Evolutionary conservation across 2,329 filamentous ascomycete species (phyloP).

Genomic region (Ophidiomyces ophidiicola): DNA sequence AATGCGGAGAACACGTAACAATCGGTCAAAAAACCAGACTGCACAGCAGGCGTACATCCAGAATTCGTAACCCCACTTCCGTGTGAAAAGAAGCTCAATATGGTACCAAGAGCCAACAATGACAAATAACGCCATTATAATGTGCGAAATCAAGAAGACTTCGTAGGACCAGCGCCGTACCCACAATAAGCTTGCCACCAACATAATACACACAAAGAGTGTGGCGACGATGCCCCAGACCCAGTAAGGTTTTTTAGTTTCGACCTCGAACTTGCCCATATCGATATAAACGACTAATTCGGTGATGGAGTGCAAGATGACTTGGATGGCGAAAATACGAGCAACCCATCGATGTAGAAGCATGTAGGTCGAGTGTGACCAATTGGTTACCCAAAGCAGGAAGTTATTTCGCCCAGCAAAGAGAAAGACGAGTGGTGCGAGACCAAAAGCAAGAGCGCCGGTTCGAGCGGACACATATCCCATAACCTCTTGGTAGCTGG

Average conservation of each 20-base stretch:
- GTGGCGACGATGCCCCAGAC: conserved; percentile 31
- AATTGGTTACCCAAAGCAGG: conserved; percentile 29
- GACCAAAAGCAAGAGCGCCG: conserved; percentile 24
- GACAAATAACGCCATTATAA: conserved; percentile 23
- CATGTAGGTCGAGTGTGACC: conserved; percentile 28
- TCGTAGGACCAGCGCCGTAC: conserved; percentile 25
- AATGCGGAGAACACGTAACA: conserved; percentile 32
- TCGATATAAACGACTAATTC: conserved; percentile 17
- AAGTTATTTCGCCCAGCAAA: conserved; percentile 30
- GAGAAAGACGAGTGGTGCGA: conserved; percentile 24
- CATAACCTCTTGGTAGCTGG: background rate
- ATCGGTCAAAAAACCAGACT: conserved; percentile 38
- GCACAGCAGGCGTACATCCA: conserved; percentile 37
- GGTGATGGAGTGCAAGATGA: conserved; percentile 20
- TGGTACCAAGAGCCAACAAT: conserved; percentile 29
- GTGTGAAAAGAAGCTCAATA: conserved; percentile 28
- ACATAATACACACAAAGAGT: conserved; percentile 20
- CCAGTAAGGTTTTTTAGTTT: conserved; percentile 23
- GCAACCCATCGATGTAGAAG: conserved; percentile 28
- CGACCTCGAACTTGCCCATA: conserved; percentile 15
- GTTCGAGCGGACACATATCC: conserved; percentile 19
- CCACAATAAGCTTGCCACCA: conserved; percentile 20
- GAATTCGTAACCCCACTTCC: conserved; percentile 36
- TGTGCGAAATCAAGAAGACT: conserved; percentile 26
- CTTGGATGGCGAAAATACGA: conserved; percentile 18